Base-by-base conservation (phyloP, 2,329 filamentous ascomycete genomes). In the Acrocalymma vagum region DNA sequence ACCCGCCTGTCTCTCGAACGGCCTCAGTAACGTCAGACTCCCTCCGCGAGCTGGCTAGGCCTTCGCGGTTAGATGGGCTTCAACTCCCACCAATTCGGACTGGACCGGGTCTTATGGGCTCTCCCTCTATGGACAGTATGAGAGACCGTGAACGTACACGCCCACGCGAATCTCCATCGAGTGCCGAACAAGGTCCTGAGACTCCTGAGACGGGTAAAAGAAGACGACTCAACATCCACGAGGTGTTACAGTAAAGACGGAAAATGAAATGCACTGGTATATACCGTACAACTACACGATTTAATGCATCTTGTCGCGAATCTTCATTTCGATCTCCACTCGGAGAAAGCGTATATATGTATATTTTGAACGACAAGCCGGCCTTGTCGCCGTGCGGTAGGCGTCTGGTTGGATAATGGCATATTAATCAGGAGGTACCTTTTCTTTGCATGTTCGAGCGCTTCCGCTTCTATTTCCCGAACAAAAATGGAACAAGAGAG, bases 41-140 rank as follows among this genome's bases (percentile, higher is more conserved):
- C n/a, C 29, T 62, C 32, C 55, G 53, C 13, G 58, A 65, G 29
- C 17, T 50, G 17, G 58, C 52, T 37, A 55, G 53, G 9, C 37
- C 62, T 16, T 41, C 48, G 6, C 55, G 59, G 21, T 51, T 66
- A 16, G 65, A 69, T 21, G 59, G 62, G 8, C 43, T 70, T 22
- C 65, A 70, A 18, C 57, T 70, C 14, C 66, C 66, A 10, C 66
- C 66, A 4, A 68, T 70, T 22, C 62, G 65, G 37, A 68, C 62
- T 3, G 58, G 58, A 1, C 55, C 61, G n/a, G 53, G 58, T 15
- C 54, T 58, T 28, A 55, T 67, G 7, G 58, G 55, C 6, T 68
- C 65, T 17, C 65, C 65, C n/a, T 54, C 55, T 31, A 29, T 44
- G 18, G 57, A 60, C 24, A 45, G 35, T 31, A 34, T 42, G 13